A percentile compares a stretch with the other conserved stretches of the same genome.
Evolutionary conservation across 2,329 filamentous ascomycete species (phyloP).

Genomic region (Claviceps humidiphila): DNA sequence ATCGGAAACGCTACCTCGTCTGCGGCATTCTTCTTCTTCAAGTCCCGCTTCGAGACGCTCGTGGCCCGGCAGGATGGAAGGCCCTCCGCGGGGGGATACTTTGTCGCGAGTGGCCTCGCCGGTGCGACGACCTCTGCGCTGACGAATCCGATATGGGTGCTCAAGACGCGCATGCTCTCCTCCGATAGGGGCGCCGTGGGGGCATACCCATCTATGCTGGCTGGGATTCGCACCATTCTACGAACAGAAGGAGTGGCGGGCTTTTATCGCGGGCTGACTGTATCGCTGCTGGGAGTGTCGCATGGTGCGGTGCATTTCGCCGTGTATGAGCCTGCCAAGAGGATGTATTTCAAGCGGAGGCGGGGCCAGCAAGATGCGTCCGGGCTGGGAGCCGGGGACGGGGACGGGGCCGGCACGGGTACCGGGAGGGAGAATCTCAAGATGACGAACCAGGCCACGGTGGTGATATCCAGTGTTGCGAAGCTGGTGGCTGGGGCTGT

Average conservation of each 20-base stretch:
- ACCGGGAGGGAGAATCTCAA: not conserved
- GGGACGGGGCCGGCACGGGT: not conserved
- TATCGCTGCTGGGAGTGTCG: constrained; percentile 72
- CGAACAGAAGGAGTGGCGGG: constrained; percentile 59
- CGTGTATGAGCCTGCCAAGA: constrained; percentile 67
- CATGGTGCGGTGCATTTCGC: constrained; percentile 95
- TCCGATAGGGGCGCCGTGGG: constrained; percentile 61
- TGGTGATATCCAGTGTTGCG: constrained; percentile 65
- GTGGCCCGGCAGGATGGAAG: constrained; percentile 18
- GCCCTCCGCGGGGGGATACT: constrained; percentile 55
- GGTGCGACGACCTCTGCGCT: constrained; percentile 66
- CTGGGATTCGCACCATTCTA: constrained; percentile 56
- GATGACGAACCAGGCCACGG: constrained; percentile 60
- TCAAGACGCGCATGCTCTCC: constrained; percentile 94
- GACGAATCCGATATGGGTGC: constrained; percentile 95
- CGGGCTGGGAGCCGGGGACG: not conserved
- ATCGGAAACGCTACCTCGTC: constrained; percentile 83
- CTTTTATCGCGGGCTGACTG: constrained; percentile 77
- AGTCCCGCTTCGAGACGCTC: constrained; percentile 38
- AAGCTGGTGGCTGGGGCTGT: constrained; percentile 82
- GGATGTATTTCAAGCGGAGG: constrained; percentile 32
- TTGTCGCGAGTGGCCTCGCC: constrained; percentile 56
- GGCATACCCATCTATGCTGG: constrained; percentile 67
- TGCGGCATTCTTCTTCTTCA: constrained; percentile 84
- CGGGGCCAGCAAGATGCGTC: not conserved